A percentile compares a stretch with the other conserved stretches of the same genome.
Evolutionary conservation across 2,329 filamentous ascomycete species (phyloP).

Genomic region (Aspergillus sp.): DNA sequence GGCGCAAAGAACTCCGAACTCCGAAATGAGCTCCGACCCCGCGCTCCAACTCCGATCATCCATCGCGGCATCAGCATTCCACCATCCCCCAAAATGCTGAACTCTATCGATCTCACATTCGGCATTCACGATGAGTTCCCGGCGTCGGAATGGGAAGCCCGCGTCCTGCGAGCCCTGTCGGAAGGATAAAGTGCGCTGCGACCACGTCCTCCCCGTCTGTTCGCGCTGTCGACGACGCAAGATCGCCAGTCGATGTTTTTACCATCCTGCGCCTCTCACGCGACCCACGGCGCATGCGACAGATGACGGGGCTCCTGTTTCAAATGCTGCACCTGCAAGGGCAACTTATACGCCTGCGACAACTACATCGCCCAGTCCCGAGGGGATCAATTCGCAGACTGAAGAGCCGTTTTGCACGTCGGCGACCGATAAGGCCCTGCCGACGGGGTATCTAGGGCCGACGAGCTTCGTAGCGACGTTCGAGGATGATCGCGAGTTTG

Average conservation of each 20-base stretch:
- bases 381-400: background rate
- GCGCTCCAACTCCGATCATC: background rate
- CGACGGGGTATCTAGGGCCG: slow-evolving; percentile 34
- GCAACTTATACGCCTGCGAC: background rate
- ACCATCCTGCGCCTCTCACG: slow-evolving; percentile 34
- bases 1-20: background rate
- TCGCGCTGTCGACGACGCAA: slow-evolving; percentile 28
- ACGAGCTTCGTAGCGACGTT: slow-evolving; percentile 34
- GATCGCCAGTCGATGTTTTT: slow-evolving; percentile 24
- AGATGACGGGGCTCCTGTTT: background rate
- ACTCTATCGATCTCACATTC: background rate
- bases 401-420: slow-evolving; percentile 3
- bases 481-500: slow-evolving; percentile 20
- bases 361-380: background rate
- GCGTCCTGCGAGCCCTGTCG: slow-evolving; percentile 36
- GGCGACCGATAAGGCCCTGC: slow-evolving; percentile 14
- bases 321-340: background rate
- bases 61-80: background rate
- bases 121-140: slow-evolving; percentile 12
- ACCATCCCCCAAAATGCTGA: background rate
- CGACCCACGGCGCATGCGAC: slow-evolving; percentile 2
- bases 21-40: background rate
- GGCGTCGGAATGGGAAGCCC: slow-evolving; percentile 30
- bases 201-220: slow-evolving; percentile 29
- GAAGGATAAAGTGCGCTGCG: slow-evolving; percentile 33